Conservation (phyloP, 805 yeast species). For the Cyberlindnera saturnus region DNA sequence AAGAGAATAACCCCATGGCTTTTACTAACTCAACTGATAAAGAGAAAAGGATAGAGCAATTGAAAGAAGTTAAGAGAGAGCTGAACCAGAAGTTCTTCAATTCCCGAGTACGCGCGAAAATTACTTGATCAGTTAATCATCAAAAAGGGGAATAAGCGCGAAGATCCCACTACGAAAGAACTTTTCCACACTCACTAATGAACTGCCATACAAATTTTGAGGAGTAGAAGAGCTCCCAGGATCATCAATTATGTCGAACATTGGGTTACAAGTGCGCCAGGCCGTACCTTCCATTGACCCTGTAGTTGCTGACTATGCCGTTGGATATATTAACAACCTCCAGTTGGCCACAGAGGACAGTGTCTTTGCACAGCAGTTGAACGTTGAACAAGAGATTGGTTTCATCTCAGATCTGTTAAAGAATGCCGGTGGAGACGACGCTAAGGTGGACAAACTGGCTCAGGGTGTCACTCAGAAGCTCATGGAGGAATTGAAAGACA, state of each 20-base stretch:
- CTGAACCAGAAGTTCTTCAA: no score
- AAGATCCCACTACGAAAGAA: not conserved
- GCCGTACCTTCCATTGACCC: slow-evolving; percentile 85
- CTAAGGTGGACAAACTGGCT: slow-evolving; percentile 46
- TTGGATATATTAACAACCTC: slow-evolving; percentile 83
- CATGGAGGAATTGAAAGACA: slow-evolving; percentile 50
- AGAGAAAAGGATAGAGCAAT: no score
- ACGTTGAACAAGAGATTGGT: slow-evolving; percentile 58
- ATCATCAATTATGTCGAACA: slow-evolving; percentile 27
- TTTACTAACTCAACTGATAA: not conserved
- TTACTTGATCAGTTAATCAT: no score
- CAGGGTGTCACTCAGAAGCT: slow-evolving; percentile 42
- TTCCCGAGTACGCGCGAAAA: no score
- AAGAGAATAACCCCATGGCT: slow-evolving; percentile 43
- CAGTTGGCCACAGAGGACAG: slow-evolving; percentile 75
- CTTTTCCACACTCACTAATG: slow-evolving; percentile 21
- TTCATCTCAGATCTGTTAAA: slow-evolving; percentile 61
- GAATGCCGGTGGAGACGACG: slow-evolving; percentile 76
- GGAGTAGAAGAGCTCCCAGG: not conserved
- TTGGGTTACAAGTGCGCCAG: slow-evolving; percentile 62
- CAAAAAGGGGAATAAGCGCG: no score
- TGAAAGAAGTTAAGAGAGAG: no score
- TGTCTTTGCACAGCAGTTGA: slow-evolving; percentile 67
- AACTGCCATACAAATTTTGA: not conserved
- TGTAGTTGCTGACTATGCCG: slow-evolving; percentile 80